Conservation (phyloP, 768 basidiomycete species). For the Lactifluus subvellereus region DNA sequence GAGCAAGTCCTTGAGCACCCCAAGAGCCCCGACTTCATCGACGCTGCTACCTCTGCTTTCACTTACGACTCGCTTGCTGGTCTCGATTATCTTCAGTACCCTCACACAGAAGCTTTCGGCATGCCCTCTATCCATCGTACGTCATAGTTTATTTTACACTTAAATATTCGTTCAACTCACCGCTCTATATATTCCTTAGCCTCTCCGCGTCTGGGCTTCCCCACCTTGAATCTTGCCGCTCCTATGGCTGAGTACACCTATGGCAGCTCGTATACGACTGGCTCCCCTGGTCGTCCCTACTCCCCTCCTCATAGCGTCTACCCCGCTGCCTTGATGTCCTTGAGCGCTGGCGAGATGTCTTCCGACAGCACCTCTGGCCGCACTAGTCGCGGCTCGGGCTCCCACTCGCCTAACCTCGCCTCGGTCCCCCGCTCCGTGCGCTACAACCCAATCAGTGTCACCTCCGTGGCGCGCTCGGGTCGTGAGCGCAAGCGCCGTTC, state of each 20-base stretch:
- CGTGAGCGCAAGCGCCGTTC: slow-evolving; percentile 39
- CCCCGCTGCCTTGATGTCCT: slow-evolving; percentile 65
- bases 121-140: slow-evolving; percentile 56
- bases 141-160: slow-evolving; percentile 30
- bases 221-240: slow-evolving; percentile 51
- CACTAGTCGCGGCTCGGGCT: slow-evolving; percentile 62
- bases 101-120: slow-evolving; percentile 52
- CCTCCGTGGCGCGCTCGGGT: slow-evolving; percentile 47
- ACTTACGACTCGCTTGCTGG: slow-evolving; percentile 42
- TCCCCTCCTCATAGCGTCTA: slow-evolving; percentile 67
- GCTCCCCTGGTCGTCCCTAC: slow-evolving; percentile 54
- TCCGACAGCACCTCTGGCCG: slow-evolving; percentile 67
- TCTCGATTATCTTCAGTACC: slow-evolving; percentile 64
- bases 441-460: slow-evolving; percentile 59
- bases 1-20: slow-evolving; percentile 45
- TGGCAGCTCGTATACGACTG: slow-evolving; percentile 49
- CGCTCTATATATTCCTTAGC: slow-evolving; percentile 23
- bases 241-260: slow-evolving; percentile 57
- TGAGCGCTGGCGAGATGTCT: slow-evolving; percentile 64
- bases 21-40: slow-evolving; percentile 47
- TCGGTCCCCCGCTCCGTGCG: slow-evolving; percentile 70
- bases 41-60: slow-evolving; percentile 35
- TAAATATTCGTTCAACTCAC: slow-evolving; percentile 18
- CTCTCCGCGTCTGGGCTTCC: slow-evolving; percentile 60
- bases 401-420: slow-evolving; percentile 49